These are phyloP conservation scores for Fusarium mexicanum DNA, from an alignment of 2,329 filamentous ascomycete genomes.

Conservation along the genomic window DNA sequence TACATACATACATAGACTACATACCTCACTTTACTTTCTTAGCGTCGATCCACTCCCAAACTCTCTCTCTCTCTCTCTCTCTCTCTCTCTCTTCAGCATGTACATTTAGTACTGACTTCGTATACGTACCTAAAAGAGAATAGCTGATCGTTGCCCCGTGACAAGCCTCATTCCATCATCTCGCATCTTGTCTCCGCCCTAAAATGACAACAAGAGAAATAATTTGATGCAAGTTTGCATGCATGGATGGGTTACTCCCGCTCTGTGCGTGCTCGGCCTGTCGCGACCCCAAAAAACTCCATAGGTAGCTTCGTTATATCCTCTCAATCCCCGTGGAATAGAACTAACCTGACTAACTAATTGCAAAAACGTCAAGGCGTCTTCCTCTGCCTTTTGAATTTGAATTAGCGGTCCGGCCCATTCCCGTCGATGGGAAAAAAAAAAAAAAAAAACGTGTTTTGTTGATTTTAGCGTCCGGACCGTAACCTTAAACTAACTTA, in stretches of 20 bases:
- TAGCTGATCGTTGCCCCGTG: slow-evolving; percentile 7
- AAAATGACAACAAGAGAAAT: neutral
- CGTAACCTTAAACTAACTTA: slow-evolving; percentile 34
- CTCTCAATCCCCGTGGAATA: neutral
- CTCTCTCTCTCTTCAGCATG: neutral
- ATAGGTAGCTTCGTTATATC: neutral
- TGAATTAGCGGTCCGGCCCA: slow-evolving; percentile 24
- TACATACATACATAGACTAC: neutral
- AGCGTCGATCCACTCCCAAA: slow-evolving; percentile 27
- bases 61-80: neutral
- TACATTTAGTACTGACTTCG: neutral
- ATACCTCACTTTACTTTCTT: neutral
- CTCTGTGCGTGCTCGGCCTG: neutral
- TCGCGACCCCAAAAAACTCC: neutral
- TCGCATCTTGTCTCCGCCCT: neutral
- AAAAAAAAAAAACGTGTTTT: slow-evolving; percentile 5
- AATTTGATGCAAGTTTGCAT: neutral
- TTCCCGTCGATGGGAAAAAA: slow-evolving; percentile 1
- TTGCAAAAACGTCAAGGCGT: neutral
- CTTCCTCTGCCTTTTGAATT: neutral
- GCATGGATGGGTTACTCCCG: neutral
- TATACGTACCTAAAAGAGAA: neutral
- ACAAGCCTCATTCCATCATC: slow-evolving; percentile 3
- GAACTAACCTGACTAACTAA: neutral
- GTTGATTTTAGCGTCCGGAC: slow-evolving; percentile 20